These are phyloP conservation scores for Cytospora leucostoma DNA, from an alignment of 2,329 filamentous ascomycete genomes.

Conservation along the genomic window DNA sequence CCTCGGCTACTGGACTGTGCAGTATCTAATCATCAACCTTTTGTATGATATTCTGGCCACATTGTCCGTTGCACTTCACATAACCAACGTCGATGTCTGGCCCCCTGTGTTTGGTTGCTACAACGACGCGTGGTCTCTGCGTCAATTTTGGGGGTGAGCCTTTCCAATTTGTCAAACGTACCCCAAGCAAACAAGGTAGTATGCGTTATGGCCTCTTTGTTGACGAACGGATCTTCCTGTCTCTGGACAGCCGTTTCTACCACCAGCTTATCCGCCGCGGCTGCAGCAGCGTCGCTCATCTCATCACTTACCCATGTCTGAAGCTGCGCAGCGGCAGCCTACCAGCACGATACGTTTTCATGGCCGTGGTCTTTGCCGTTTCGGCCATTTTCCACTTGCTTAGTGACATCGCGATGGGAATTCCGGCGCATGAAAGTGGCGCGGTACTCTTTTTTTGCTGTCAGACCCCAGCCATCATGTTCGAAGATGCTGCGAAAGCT, in stretches of 20 bases:
- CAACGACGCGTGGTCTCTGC: conserved; percentile 3
- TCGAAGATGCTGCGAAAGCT: background rate
- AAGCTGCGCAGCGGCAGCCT: background rate
- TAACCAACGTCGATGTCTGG: conserved; percentile 5
- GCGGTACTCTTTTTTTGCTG: conserved; percentile 8
- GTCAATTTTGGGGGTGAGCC: conserved; percentile 13
- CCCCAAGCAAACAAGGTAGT: background rate
- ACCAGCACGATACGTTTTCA: background rate
- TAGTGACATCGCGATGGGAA: background rate
- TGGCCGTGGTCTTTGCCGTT: background rate
- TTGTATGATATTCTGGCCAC: background rate
- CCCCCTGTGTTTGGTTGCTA: background rate
- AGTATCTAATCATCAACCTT: background rate
- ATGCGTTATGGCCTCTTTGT: background rate
- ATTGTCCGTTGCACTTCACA: background rate
- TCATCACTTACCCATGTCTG: background rate
- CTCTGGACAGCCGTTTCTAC: background rate
- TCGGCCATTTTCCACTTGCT: conserved; percentile 2
- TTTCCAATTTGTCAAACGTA: background rate
- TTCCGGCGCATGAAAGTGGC: background rate
- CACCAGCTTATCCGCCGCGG: conserved; percentile 7
- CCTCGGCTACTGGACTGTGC: conserved; percentile 1
- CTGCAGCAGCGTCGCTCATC: conserved; percentile 8
- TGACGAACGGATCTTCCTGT: background rate
- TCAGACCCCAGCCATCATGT: conserved; percentile 6